A percentile compares a stretch with the other conserved stretches of the same genome.
These are phyloP conservation scores for Penicillium canariense DNA, from an alignment of 495 filamentous ascomycete genomes.

Conservation along the genomic window DNA sequence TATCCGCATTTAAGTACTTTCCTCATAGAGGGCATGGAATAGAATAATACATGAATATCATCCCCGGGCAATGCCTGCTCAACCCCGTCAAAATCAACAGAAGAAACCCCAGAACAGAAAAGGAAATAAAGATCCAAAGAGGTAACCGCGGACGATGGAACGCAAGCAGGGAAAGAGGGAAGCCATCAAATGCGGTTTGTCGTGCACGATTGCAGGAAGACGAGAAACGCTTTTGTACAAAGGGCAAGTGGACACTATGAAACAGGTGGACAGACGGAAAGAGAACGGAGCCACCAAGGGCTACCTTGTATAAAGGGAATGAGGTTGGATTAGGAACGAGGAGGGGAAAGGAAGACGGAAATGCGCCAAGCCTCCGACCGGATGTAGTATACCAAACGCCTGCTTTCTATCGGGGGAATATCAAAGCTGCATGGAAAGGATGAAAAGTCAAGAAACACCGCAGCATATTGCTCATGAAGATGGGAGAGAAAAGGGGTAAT, in stretches of 20 bases:
- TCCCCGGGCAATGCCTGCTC: slow-evolving; percentile 16
- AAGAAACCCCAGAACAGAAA: slow-evolving; percentile 9
- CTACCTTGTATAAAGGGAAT: slow-evolving; percentile 14
- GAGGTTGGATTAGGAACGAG: slow-evolving; percentile 11
- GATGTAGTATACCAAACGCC: slow-evolving; percentile 44
- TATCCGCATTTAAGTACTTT: slow-evolving; percentile 24
- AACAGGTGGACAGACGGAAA: slow-evolving; percentile 19
- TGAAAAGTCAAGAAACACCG: slow-evolving; percentile 22
- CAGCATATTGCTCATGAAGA: slow-evolving; percentile 35
- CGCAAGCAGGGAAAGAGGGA: slow-evolving; percentile 9
- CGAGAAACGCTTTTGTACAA: slow-evolving; percentile 44
- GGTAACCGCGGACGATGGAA: background rate
- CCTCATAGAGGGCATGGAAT: slow-evolving; percentile 26
- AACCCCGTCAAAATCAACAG: slow-evolving; percentile 12
- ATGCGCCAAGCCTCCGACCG: slow-evolving; percentile 37
- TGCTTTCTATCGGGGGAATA: slow-evolving; percentile 48
- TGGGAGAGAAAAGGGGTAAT: slow-evolving; percentile 21
- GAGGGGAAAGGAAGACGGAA: slow-evolving; percentile 13
- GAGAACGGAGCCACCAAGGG: slow-evolving; percentile 6
- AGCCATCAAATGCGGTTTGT: slow-evolving; percentile 16
- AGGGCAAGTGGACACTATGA: slow-evolving; percentile 21
- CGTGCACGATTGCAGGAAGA: slow-evolving; percentile 10
- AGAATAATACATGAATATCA: slow-evolving; percentile 35
- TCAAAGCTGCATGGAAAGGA: slow-evolving; percentile 24
- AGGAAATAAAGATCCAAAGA: slow-evolving; percentile 21